Base-by-base conservation (phyloP, 1,284 basidiomycete species). In the Malassezia sp. region DNA sequence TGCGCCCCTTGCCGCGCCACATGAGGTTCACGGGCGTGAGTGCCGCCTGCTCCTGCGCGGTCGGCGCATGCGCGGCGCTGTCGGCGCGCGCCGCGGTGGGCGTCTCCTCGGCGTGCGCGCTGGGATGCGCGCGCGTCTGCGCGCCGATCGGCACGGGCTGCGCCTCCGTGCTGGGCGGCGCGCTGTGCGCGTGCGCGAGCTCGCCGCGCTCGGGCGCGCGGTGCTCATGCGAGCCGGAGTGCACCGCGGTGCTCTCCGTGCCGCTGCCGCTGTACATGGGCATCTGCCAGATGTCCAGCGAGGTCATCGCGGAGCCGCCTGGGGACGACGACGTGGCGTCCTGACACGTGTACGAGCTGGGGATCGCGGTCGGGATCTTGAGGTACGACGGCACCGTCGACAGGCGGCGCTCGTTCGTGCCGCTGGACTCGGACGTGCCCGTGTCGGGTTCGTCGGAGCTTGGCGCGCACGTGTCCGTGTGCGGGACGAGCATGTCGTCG, bases 341-440 rank as follows among this genome's bases (percentile, higher is more conserved):
- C n/a, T n/a, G n/a, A n/a, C n/a, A 53, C 8, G 59, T 56, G 20
- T 62, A 60, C 8, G 58, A 51, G 46, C 63, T 60, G 17, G 64
- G 64, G 15, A 67, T 66, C 10, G 60, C 43, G 14, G 66, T 69
- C 3, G 66, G 66, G 35, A 69, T 69, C 46, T 65, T 65, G 38
- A 69, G 64, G 30, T 67, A 69, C 5, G 66, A 69, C 5, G 66
- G 66, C 5, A 67, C 43, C 2, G 66, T 56, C 2, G 23, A n/a
- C 18, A 49, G 14, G n/a, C 27, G 27, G 8, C 31, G 29, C 35
- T 34, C 34, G n/a, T 9, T 10, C 37, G 8, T 33, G 18, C 15
- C 41, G 38, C 11, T 18, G 22, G n/a, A 32, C 17, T 17, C 42
- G n/a, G n/a, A n/a, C 36, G 22, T 39, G 27, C 5, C 45, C 35